Conservation (phyloP, 1,284 basidiomycete genomes). For the Sporisorium graminicola region DNA sequence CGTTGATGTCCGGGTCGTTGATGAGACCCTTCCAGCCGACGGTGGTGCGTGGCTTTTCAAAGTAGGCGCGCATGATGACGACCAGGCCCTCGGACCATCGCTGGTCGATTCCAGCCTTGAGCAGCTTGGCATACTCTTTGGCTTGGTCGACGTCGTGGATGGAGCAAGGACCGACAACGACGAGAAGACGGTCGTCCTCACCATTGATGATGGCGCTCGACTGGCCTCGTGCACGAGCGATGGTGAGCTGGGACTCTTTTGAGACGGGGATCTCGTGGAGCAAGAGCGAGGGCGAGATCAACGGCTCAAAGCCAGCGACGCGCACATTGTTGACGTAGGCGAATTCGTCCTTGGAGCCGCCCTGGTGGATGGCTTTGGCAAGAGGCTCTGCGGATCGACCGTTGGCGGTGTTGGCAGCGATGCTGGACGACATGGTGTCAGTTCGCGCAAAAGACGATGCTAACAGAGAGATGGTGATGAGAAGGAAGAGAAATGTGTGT, state of each 20-base stretch:
- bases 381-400: constrained; percentile 46
- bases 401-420: constrained; percentile 51
- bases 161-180: constrained; percentile 84
- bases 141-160: constrained; percentile 92
- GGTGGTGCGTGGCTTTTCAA: constrained; percentile 85
- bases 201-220: constrained; percentile 64
- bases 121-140: constrained; percentile 82
- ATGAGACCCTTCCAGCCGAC: constrained; percentile 79
- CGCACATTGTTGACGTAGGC: constrained; percentile 64
- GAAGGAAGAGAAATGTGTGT: not conserved
- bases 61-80: constrained; percentile 96
- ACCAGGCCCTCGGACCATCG: constrained; percentile 77
- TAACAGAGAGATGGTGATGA: constrained; percentile 3
- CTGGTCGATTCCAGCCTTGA: constrained; percentile 68
- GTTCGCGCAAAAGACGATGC: not conserved
- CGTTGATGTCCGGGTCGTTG: constrained; percentile 86
- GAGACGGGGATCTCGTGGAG: constrained; percentile 66
- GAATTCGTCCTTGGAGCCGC: constrained; percentile 37
- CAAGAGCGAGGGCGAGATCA: constrained; percentile 64
- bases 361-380: constrained; percentile 30
- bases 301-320: constrained; percentile 67
- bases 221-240: constrained; percentile 60
- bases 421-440: constrained; percentile 33
- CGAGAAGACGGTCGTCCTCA: constrained; percentile 67
- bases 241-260: constrained; percentile 52